Conservation (phyloP, 78 protist genomes). For the Polysphondylium violaceum region DNA sequence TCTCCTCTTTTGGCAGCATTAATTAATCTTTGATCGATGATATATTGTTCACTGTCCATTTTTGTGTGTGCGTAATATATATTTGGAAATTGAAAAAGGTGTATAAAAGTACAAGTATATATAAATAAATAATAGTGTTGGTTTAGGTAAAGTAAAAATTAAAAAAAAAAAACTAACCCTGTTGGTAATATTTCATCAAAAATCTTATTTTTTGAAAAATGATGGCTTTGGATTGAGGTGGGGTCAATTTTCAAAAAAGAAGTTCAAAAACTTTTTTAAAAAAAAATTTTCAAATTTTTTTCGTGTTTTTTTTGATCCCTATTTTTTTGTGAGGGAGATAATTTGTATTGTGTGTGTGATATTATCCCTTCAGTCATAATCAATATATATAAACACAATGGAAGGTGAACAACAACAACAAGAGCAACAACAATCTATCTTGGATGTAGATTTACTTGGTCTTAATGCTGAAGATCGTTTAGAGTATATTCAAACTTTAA, state of each 20-base stretch:
- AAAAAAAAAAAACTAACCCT: background rate
- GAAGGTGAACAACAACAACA: conserved; percentile 2
- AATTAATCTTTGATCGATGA: conserved; percentile 51
- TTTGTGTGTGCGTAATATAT: background rate
- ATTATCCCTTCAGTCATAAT: too few relatives aligned
- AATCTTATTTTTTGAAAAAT: background rate
- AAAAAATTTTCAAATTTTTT: background rate
- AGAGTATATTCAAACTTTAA: conserved; percentile 38
- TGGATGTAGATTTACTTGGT: conserved; percentile 32
- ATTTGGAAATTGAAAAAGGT: background rate
- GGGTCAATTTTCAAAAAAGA: too few relatives aligned
- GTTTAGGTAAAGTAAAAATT: background rate
- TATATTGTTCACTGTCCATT: conserved; percentile 58
- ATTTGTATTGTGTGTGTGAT: too few relatives aligned
- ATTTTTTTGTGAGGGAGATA: too few relatives aligned
- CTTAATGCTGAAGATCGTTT: conserved; percentile 13
- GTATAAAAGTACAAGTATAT: background rate
- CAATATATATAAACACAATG: background rate
- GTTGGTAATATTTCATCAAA: background rate
- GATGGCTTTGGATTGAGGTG: too few relatives aligned
- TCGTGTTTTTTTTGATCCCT: background rate
- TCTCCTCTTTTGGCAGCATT: conserved; percentile 80
- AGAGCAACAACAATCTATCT: conserved; percentile 15
- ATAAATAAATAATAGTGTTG: background rate
- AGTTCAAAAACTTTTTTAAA: background rate